These are phyloP conservation scores for Trichoderma reesei DNA, from an alignment of 495 filamentous ascomycete genomes.

Conservation along the genomic window DNA sequence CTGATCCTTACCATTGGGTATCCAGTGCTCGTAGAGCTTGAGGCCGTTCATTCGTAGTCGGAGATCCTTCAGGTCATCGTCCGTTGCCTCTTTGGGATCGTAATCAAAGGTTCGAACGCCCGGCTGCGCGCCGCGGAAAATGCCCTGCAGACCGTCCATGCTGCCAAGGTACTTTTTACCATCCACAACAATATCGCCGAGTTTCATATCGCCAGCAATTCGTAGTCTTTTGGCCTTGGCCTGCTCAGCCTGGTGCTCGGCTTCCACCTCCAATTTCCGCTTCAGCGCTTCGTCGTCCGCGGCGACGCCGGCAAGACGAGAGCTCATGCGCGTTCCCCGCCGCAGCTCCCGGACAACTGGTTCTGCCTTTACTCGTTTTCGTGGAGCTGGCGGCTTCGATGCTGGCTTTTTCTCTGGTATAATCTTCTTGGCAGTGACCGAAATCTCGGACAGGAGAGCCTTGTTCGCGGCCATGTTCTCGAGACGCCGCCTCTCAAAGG, in stretches of 20 bases:
- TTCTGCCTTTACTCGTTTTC: constrained; percentile 24
- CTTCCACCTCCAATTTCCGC: constrained; percentile 68
- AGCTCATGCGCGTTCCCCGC: constrained; percentile 40
- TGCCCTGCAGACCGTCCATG: constrained; percentile 34
- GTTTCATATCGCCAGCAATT: constrained; percentile 56
- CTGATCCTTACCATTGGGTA: constrained; percentile 53
- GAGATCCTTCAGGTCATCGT: constrained; percentile 65
- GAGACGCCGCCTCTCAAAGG: constrained; percentile 43
- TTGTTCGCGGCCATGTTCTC: constrained; percentile 49
- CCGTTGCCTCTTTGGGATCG: constrained; percentile 70
- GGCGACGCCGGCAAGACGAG: constrained; percentile 38
- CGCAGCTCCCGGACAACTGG: constrained; percentile 22
- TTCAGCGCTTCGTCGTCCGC: constrained; percentile 63
- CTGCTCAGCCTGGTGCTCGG: constrained; percentile 48
- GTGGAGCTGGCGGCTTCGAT: constrained; percentile 15
- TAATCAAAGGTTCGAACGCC: constrained; percentile 73
- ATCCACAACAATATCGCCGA: constrained; percentile 69
- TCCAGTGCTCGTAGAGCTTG: constrained; percentile 70
- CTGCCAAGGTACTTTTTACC: constrained; percentile 51
- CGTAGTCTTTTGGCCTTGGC: constrained; percentile 62
- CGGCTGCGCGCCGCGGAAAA: constrained; percentile 59
- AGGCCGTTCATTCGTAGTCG: constrained; percentile 74
- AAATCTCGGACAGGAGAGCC: constrained; percentile 37
- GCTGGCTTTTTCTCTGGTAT: constrained; percentile 23
- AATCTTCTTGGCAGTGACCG: constrained; percentile 25